Percentiles rank a stretch among this genome's conserved stretches.
Conservation (phyloP, 1,284 basidiomycete species). For the Apiotrichum brassicae region DNA sequence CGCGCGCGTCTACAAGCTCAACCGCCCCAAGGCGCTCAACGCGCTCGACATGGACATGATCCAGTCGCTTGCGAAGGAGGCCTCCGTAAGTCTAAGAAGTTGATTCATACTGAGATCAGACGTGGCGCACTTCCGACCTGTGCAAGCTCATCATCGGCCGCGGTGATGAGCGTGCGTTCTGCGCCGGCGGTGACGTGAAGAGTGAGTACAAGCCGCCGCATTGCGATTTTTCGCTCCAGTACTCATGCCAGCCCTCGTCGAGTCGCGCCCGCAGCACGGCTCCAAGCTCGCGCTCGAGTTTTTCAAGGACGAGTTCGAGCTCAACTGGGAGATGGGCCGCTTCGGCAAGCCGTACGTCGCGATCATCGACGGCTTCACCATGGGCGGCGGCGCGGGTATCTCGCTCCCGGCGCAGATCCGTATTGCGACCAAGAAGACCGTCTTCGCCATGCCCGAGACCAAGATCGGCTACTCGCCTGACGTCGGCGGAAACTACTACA, state of each 20-base stretch:
- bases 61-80: conserved; percentile 55
- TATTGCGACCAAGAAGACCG: conserved; percentile 86
- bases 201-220: conserved; percentile 15
- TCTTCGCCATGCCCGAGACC: conserved; percentile 96
- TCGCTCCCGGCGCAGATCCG: conserved; percentile 82
- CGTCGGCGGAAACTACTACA: conserved; percentile 85
- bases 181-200: conserved; percentile 86
- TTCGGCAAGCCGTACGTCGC: conserved; percentile 81
- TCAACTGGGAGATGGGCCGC: conserved; percentile 77
- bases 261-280: conserved; percentile 22
- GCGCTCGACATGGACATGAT: conserved; percentile 83
- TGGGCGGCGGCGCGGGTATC: conserved; percentile 95
- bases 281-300: conserved; percentile 63
- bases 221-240: no score
- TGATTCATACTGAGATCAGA: conserved; percentile 49
- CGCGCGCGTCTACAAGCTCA: conserved; percentile 46
- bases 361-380: conserved; percentile 84
- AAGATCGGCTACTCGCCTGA: conserved; percentile 61
- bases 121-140: conserved; percentile 69
- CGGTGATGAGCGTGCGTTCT: conserved; percentile 77
- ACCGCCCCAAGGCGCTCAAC: conserved; percentile 79
- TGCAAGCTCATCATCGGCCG: conserved; percentile 71
- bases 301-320: conserved; percentile 89
- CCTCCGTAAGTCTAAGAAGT: conserved; percentile 23
- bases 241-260: conserved; percentile 11